phyloP scores from a whole-genome alignment of 805 yeast genomes.

The Candida sithepensis region DNA sequence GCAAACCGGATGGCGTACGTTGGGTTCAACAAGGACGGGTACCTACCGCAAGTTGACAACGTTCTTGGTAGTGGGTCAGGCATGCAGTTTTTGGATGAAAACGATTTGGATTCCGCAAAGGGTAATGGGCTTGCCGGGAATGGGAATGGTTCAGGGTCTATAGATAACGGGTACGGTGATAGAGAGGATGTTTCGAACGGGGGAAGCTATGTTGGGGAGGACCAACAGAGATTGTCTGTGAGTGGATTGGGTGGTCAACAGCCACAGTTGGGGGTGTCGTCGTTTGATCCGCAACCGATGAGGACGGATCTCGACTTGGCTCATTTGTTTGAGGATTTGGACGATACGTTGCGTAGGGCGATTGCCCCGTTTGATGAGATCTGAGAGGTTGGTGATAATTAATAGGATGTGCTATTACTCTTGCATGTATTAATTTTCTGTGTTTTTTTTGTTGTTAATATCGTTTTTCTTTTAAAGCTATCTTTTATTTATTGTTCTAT shows the following conservation, averaged over 20 bases:
- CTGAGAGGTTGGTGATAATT: too few relatives aligned
- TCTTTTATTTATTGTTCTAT: too few relatives aligned
- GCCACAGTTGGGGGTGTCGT: too few relatives aligned
- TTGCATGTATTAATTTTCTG: neutral
- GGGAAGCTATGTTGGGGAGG: too few relatives aligned
- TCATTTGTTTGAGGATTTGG: constrained; percentile 13
- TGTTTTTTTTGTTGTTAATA: neutral
- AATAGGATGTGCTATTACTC: too few relatives aligned
- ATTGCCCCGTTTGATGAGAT: constrained; percentile 8
- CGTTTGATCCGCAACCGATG: neutral
- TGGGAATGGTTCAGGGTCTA: too few relatives aligned
- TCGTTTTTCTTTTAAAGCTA: neutral
- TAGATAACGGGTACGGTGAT: too few relatives aligned
- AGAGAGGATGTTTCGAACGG: too few relatives aligned
- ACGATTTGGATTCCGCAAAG: too few relatives aligned
- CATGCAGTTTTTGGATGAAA: neutral
- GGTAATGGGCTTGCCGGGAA: too few relatives aligned
- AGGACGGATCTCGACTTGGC: neutral
- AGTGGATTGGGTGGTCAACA: neutral
- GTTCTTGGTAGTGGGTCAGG: neutral
- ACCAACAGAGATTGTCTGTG: too few relatives aligned
- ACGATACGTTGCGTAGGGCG: constrained; percentile 9
- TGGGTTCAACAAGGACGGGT: neutral
- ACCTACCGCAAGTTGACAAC: neutral
- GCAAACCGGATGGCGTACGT: constrained; percentile 1